phyloP scores from a whole-genome alignment of 192 early-diverging fungal species.

The Linnemannia zychae region DNA sequence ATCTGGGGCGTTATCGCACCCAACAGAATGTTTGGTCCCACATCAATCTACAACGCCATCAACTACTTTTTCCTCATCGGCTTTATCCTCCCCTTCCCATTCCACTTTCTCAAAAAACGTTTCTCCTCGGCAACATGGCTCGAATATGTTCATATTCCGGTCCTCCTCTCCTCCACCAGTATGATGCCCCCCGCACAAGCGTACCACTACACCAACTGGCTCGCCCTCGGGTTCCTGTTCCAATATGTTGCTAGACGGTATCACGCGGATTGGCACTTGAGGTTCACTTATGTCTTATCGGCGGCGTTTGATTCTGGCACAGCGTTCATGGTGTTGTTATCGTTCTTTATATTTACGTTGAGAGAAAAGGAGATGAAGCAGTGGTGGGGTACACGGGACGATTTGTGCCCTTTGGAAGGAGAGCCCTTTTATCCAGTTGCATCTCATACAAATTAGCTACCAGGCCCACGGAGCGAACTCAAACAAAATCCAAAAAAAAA shows the following conservation, averaged over 20 bases:
- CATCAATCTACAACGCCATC: constrained; percentile 60
- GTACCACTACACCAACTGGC: constrained; percentile 59
- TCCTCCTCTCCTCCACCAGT: constrained; percentile 64
- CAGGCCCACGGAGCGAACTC: rapidly evolving
- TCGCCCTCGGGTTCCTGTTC: constrained; percentile 63
- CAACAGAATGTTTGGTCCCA: constrained; percentile 66
- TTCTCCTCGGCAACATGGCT: constrained; percentile 59
- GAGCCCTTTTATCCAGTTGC: constrained; percentile 12
- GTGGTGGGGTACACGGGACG: constrained; percentile 32
- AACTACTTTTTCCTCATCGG: constrained; percentile 68
- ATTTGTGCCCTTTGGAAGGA: constrained; percentile 37
- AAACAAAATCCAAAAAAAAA: neutral
- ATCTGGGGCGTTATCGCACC: constrained; percentile 89
- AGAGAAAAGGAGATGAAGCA: neutral
- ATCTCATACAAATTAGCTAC: neutral
- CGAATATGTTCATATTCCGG: constrained; percentile 68
- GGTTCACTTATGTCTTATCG: constrained; percentile 77
- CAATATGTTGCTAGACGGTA: constrained; percentile 67
- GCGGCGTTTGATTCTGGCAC: constrained; percentile 74
- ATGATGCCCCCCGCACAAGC: constrained; percentile 70
- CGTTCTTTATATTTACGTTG: constrained; percentile 52
- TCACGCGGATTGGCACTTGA: constrained; percentile 65
- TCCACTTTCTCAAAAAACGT: constrained; percentile 67
- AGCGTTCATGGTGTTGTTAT: constrained; percentile 51
- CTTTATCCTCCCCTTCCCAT: constrained; percentile 67